Conservation (phyloP, 768 basidiomycete genomes). For the Mycena alexandri region DNA sequence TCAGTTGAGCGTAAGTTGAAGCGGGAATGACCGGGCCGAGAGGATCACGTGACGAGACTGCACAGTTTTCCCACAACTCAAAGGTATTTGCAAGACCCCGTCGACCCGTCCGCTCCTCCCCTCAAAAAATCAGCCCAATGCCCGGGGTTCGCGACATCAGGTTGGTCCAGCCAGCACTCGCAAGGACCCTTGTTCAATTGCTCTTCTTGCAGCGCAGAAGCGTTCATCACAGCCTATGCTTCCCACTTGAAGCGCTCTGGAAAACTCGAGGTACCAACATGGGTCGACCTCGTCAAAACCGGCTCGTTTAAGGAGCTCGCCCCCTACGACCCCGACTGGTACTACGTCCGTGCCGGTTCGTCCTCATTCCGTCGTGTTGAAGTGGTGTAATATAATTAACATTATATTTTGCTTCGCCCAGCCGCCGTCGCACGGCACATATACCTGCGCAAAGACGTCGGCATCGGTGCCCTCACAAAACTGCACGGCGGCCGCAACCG, state of each 20-base stretch:
- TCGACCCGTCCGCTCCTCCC: slow-evolving; percentile 51
- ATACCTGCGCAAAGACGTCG: slow-evolving; percentile 98
- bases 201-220: slow-evolving; percentile 76
- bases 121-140: slow-evolving; percentile 70
- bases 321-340: slow-evolving; percentile 99
- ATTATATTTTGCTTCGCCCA: slow-evolving; percentile 46
- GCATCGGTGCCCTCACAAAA: slow-evolving; percentile 93
- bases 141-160: slow-evolving; percentile 88
- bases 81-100: slow-evolving; percentile 47
- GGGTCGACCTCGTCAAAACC: slow-evolving; percentile 99
- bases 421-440: slow-evolving; percentile 98
- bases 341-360: slow-evolving; percentile 97
- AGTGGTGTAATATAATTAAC: slow-evolving; percentile 5
- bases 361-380: slow-evolving; percentile 35
- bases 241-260: slow-evolving; percentile 98
- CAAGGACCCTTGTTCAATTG: not conserved
- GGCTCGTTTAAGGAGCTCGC: slow-evolving; percentile 98
- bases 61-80: too few species aligned
- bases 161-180: slow-evolving; percentile 52
- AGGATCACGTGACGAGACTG: too few species aligned
- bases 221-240: slow-evolving; percentile 94
- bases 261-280: slow-evolving; percentile 98
- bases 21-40: too few species aligned
- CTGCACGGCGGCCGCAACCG: slow-evolving; percentile 97
- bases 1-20: too few species aligned